Conservation (phyloP, 2,329 filamentous ascomycete species). For the Pyrenophora graminea region DNA sequence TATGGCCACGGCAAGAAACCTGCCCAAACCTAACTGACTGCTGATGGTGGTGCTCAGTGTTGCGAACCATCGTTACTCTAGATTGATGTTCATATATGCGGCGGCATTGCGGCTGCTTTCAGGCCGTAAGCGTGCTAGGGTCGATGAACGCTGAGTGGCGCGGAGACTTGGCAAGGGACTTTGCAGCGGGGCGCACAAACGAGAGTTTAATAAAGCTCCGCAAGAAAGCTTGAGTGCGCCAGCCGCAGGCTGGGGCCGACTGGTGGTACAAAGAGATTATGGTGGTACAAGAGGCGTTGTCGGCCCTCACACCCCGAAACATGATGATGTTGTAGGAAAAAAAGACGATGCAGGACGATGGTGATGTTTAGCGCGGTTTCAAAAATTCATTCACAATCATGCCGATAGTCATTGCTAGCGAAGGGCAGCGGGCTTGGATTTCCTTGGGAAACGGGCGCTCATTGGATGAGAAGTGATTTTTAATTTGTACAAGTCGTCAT, state of each 20-base stretch:
- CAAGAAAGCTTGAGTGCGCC: background rate
- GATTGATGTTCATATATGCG: slow-evolving; percentile 11
- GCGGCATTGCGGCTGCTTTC: slow-evolving; percentile 6
- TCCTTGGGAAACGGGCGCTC: background rate
- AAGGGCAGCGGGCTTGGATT: background rate
- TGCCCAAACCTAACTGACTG: background rate
- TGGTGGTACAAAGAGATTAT: background rate
- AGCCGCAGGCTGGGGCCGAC: no score
- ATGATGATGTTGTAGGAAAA: no score
- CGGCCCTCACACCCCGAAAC: no score
- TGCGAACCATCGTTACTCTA: background rate
- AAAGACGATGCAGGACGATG: background rate
- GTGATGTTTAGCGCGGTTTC: slow-evolving; percentile 8
- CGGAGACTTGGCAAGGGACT: slow-evolving; percentile 1
- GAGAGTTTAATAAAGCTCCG: slow-evolving; percentile 7
- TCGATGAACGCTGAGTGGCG: background rate
- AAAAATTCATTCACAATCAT: background rate
- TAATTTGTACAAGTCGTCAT: background rate
- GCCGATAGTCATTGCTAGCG: slow-evolving; percentile 4
- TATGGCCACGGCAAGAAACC: background rate
- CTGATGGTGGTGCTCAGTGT: background rate
- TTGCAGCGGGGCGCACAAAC: slow-evolving; percentile 13
- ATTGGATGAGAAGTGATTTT: background rate
- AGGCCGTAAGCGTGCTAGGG: slow-evolving; percentile 4
- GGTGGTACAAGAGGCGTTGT: no score